Evolutionary conservation across 2,329 filamentous ascomycete genomes (phyloP), one percentile per base, ranked within the genome.

Genomic region (Fusarium sterilihyphosum): DNA sequence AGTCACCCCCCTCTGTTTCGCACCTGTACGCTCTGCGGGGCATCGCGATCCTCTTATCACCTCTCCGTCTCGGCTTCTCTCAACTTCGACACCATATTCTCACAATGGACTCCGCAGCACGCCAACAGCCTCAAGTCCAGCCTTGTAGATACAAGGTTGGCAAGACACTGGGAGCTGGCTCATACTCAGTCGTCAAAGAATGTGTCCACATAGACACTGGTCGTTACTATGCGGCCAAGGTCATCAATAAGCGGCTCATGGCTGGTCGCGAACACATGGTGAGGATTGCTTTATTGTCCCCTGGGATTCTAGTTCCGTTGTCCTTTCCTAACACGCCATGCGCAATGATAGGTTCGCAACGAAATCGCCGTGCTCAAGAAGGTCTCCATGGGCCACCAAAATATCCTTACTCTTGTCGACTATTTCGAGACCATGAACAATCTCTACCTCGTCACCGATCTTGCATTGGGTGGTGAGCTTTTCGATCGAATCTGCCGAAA

Each of bases 391-490:
- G 96, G 96, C 63, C 96, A 99, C 85, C 94, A 96, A 83, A 99
- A 99, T 82, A 98, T 99, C 82, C 86, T 99, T 71, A 99, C 96
- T 3, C 89, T 99, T 67, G 96, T 98, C 79, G 96, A 99, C 86
- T 99, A 98, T 85, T 99, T 99, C 81, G 96, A 99, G 86, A 99
- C 96, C 12, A 97, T 98, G 94, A 98, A 99, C 86, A 99, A 99
- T 84, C 89, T 99, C 75, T 99, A 99, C 83, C 92, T 99, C 43
- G 96, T 99, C 59, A 98, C 96, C 49, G 96, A 99, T 81, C 92
- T 99, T 38, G 96, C 96, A 24, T 91, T 98, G 24, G 96, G 96
- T 73, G 96, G 96, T 77, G 96, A 99, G 84, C 91, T 99, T 22
- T 99, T 99, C 82, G 96, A 99, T 83, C 94, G 96, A 78, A 99